These are phyloP conservation scores for Toxoplasma gondii DNA, from an alignment of 169 alveolate species.

Conservation along the genomic window DNA sequence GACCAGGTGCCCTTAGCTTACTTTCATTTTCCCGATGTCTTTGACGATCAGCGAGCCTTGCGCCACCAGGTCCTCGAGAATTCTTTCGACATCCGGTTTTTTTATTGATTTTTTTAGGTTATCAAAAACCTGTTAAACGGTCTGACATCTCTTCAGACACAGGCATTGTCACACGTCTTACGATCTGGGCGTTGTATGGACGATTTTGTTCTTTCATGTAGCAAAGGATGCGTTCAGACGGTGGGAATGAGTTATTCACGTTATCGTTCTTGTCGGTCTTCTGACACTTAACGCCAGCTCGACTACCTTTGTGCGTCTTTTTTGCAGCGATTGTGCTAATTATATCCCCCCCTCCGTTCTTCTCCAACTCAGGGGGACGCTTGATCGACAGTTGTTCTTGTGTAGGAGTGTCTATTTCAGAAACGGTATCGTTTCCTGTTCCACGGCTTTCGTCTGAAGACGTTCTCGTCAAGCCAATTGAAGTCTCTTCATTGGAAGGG, in stretches of 20 bases:
- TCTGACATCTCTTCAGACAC: not conserved
- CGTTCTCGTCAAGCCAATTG: no score
- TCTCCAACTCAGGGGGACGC: no score
- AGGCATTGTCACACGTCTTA: slow-evolving; percentile 6
- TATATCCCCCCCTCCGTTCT: no score
- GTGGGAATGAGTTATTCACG: not conserved
- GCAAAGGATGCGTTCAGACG: slow-evolving; percentile 26
- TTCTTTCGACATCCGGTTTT: slow-evolving; percentile 50
- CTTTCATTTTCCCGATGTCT: slow-evolving; percentile 62
- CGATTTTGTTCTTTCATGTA: slow-evolving; percentile 62
- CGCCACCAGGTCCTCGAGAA: slow-evolving; percentile 46
- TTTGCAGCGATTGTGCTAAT: no score
- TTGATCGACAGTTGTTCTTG: no score
- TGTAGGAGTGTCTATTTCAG: no score
- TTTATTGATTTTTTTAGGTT: slow-evolving; percentile 29
- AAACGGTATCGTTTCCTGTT: no score
- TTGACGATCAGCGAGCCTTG: slow-evolving; percentile 52
- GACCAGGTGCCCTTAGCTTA: not conserved
- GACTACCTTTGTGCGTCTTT: not conserved
- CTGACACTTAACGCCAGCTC: not conserved
- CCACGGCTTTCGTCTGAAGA: no score
- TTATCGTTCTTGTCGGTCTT: not conserved
- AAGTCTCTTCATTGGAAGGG: no score
- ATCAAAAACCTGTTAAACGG: slow-evolving; percentile 44
- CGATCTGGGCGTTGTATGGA: slow-evolving; percentile 66